Base-by-base conservation (phyloP, 2,329 filamentous ascomycete genomes). In the Coniochaeta pulveracea region DNA sequence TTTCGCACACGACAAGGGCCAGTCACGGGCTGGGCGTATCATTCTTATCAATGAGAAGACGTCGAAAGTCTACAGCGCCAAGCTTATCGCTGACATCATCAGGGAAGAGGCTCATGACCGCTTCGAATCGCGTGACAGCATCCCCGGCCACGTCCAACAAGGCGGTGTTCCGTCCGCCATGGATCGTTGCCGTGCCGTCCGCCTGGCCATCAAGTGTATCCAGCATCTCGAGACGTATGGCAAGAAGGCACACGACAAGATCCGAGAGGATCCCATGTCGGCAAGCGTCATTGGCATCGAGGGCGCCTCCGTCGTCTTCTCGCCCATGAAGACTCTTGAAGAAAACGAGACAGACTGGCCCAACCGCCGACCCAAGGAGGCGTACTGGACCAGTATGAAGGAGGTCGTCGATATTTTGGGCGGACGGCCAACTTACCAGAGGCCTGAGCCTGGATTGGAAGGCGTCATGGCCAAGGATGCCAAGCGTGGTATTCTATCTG, bases 21-120 rank as follows among this genome's bases (percentile, higher is more conserved):
- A 91, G 55, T 85, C 80, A 30, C 79, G 88, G 35, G 89, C 88
- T 1, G 91, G 91, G 22, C 89, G 94, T 45, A 72, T 96, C 40
- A 93, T 98, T 42, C 75, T 98, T n/a, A 77, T 93, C 54, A 96
- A 96, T 57, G 91, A 98, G 58, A 88, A 86, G 58, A 83, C 91
- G 6, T 93, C 84, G 48, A 77, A 72, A 48, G 88, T 88, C 11
- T 96, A 95, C 66, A 84, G 72, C 32, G 93, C 91, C 12, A 86
- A 93, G 56, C 74, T 95, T 37, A 89, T 98, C 48, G 88, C 89
- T 21, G 81, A 89, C 51, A 95, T 96, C 60, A 94, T 98, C 60
- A 83, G 83, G 37, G 86, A 93, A 45, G 91, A 96, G 57, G 84
- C 86, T 7, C 80, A 84, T 46, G 86, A 86, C 43, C 78, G 86